Evolutionary conservation across 306 rosid genomes (phyloP).

Genomic region (Inga leiocalycina): DNA sequence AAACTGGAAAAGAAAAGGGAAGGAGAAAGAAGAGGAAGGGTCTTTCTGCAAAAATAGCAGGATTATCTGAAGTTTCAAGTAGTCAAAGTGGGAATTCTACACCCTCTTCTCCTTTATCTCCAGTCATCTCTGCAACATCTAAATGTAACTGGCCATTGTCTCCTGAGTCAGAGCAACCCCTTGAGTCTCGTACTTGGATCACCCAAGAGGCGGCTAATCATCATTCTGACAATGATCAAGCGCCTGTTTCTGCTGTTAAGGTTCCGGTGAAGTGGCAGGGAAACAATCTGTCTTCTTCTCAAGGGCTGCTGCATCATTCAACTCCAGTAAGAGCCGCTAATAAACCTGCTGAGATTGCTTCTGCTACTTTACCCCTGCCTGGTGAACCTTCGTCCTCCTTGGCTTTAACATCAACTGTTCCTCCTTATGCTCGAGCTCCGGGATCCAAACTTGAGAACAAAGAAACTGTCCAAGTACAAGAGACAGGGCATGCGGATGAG

Average conservation of each 20-base stretch:
- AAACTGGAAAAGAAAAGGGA: slow-evolving; percentile 73
- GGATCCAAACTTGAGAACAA: slow-evolving; percentile 56
- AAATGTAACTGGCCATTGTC: slow-evolving; percentile 54
- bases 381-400: slow-evolving; percentile 38
- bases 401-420: slow-evolving; percentile 51
- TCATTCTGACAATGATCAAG: slow-evolving; percentile 37
- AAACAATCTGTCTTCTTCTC: slow-evolving; percentile 37
- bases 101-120: slow-evolving; percentile 91
- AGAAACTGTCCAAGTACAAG: slow-evolving; percentile 43
- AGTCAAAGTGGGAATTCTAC: slow-evolving; percentile 98
- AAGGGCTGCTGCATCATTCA: slow-evolving; percentile 36
- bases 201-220: slow-evolving; percentile 36
- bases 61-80: slow-evolving; percentile 83
- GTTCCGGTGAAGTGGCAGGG: slow-evolving; percentile 27
- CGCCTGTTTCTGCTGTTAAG: slow-evolving; percentile 38
- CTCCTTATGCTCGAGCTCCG: slow-evolving; percentile 72
- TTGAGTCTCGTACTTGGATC: slow-evolving; percentile 43
- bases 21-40: slow-evolving; percentile 74
- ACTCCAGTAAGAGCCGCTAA: slow-evolving; percentile 39
- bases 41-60: slow-evolving; percentile 50
- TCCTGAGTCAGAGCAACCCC: slow-evolving; percentile 55
- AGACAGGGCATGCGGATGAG: slow-evolving; percentile 53
- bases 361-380: slow-evolving; percentile 53
- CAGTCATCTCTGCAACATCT: slow-evolving; percentile 48
- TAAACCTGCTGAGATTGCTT: slow-evolving; percentile 52